Conservation (phyloP, 2,329 filamentous ascomycete genomes). For the Penicillium italicum region DNA sequence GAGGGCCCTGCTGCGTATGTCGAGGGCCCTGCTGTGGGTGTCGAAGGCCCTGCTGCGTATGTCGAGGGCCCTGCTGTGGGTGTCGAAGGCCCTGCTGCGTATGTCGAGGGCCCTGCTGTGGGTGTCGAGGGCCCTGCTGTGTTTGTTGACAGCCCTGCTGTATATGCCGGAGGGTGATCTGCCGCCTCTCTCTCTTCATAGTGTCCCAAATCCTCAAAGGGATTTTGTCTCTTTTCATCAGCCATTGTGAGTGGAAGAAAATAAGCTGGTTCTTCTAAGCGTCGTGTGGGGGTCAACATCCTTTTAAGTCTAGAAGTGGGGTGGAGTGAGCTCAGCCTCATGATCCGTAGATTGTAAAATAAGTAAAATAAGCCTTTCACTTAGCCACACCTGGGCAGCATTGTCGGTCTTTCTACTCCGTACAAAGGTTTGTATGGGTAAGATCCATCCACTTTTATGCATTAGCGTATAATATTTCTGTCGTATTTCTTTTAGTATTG, state of each 20-base stretch:
- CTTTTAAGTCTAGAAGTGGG: constrained; percentile 2
- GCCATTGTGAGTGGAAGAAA: not conserved
- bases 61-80: not conserved
- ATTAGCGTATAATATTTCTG: no score
- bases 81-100: no score
- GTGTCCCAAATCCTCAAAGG: not conserved
- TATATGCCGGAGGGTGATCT: constrained; percentile 5
- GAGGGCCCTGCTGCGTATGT: constrained; percentile 1
- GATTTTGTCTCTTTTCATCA: constrained; percentile 6
- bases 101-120: no score
- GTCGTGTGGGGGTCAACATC: not conserved
- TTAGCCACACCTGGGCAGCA: not conserved
- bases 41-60: not conserved
- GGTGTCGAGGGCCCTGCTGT: no score
- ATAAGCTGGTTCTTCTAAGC: not conserved
- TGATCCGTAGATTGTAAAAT: not conserved
- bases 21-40: not conserved
- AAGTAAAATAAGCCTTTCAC: not conserved
- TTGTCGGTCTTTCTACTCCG: not conserved
- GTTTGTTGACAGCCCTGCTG: no score
- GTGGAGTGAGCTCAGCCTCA: constrained; percentile 1
- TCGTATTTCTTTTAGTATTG: no score
- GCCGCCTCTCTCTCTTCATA: not conserved
- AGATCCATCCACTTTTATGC: no score
- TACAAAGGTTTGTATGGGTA: no score